Evolutionary conservation across 345 rosid genomes (phyloP), one percentile per base, ranked within the genome.

Genomic region (Populus deltoides): DNA sequence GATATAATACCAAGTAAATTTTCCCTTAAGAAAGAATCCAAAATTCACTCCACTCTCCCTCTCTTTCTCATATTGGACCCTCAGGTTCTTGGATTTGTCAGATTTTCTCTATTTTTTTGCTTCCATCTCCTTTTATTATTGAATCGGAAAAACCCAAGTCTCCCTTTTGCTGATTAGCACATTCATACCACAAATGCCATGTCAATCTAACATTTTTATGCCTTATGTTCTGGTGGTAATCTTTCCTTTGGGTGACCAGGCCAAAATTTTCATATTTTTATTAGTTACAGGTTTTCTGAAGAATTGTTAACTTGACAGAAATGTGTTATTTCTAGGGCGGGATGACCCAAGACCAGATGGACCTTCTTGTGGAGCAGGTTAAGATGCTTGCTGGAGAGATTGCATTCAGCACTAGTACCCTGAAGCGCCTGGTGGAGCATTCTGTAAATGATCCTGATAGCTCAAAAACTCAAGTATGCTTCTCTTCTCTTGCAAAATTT

Each of bases 311-410:
- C 39, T 2, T 70, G 65, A 68, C 61, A 18, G 29, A 22, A 4
- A 69, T 33, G 39, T 72, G 43, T 77, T 68, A 72, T 43, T 74
- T 83, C 36, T 82, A 94, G 99, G 94, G 88, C 68, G 88, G 81
- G 84, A 84, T 94, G 85, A 83, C 97, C 17, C 87, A 94, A 35
- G 98, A 97, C 86, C 94, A 97, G 90, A 92, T 91, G 86, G 99
- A 97, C 76, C 99, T 97, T 82, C 90, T 94, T 16, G 96, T 90
- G 65, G 98, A 97, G 89, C 99, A 97, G 86, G 98, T 94, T 65
- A 97, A 97, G 86, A 92, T 97, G 98, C 96, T 94, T 82, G 98
- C 99, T 71, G 99, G 92, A 79, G 99, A 97, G 86, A 89, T 97
- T 81, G 99, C 98, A 45, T 92, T 97, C 77, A 83, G 97, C 84